phyloP scores from a whole-genome alignment of 176 grass and related monocot species.

The Avena eriantha region DNA sequence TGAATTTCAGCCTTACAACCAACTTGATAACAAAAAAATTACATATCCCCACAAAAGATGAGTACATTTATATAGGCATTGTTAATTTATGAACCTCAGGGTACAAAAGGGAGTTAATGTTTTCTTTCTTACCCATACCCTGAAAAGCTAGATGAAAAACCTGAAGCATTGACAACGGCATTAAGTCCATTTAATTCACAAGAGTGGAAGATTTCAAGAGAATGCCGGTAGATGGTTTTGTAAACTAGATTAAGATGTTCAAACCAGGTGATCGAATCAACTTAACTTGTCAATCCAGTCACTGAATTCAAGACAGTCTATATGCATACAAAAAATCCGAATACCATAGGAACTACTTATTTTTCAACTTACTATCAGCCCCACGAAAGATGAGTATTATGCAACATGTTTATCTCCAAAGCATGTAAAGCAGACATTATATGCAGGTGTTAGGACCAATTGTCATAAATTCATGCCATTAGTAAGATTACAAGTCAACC shows the following conservation, averaged over 20 bases:
- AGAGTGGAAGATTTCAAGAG: not conserved
- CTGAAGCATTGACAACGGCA: not conserved
- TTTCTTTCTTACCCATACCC: not conserved
- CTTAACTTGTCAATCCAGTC: not conserved
- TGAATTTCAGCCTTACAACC: not conserved
- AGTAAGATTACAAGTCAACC: slow-evolving; percentile 36
- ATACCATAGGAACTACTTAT: slow-evolving; percentile 9
- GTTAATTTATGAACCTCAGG: not conserved
- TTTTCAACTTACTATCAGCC: not conserved
- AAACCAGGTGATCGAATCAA: slow-evolving; percentile 5
- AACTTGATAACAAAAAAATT: slow-evolving; percentile 21
- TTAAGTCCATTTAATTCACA: slow-evolving; percentile 17
- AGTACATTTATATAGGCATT: not conserved
- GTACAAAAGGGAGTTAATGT: not conserved
- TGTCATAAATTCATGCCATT: not conserved
- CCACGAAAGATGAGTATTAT: not conserved
- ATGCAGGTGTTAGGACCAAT: slow-evolving; percentile 7
- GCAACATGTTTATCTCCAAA: not conserved
- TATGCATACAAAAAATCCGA: not conserved
- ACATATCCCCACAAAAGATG: not conserved
- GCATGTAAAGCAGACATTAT: not conserved
- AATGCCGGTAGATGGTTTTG: not conserved
- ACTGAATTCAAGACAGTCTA: slow-evolving; percentile 1
- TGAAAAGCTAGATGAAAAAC: slow-evolving; percentile 7
- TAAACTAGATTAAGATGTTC: slow-evolving; percentile 3